A percentile compares a stretch with the other conserved stretches of the same genome.
Conservation (phyloP, 768 basidiomycete genomes). For the Tricholoma matsutake region DNA sequence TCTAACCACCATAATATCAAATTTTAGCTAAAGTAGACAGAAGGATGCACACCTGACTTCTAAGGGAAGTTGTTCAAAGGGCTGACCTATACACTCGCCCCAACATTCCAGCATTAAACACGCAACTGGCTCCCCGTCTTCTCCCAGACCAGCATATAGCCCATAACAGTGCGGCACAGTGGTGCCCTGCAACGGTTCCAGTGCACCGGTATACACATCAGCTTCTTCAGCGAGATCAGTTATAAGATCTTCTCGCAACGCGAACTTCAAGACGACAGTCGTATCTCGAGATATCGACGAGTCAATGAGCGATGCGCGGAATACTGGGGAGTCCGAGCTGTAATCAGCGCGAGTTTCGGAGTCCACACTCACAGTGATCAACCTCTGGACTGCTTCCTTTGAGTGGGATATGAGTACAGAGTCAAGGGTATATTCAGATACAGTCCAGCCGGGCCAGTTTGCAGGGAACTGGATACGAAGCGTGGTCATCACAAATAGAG, state of each 20-base stretch:
- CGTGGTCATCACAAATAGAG: constrained; percentile 15
- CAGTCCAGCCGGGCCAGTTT: constrained; percentile 36
- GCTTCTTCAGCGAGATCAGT: constrained; percentile 33
- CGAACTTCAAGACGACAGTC: constrained; percentile 34
- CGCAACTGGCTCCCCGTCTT: constrained; percentile 31
- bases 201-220: constrained; percentile 27
- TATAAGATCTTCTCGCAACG: constrained; percentile 36
- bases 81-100: constrained; percentile 31
- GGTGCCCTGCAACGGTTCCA: constrained; percentile 31
- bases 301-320: constrained; percentile 26
- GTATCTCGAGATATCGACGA: constrained; percentile 2
- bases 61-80: constrained; percentile 27
- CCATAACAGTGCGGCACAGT: constrained; percentile 34
- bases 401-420: constrained; percentile 12
- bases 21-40: not conserved
- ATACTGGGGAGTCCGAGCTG: constrained; percentile 36
- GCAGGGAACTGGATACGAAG: constrained; percentile 33
- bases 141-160: constrained; percentile 28
- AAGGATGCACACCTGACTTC: constrained; percentile 28
- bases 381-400: constrained; percentile 7
- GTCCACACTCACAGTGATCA: constrained; percentile 29
- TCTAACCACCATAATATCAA: constrained; percentile 14
- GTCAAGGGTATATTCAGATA: constrained; percentile 27
- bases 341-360: constrained; percentile 30
- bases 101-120: constrained; percentile 37